Evolutionary conservation across 148 eudicot species (phyloP), one percentile per base, ranked within the genome.

Genomic region (Diospyros kaki): DNA sequence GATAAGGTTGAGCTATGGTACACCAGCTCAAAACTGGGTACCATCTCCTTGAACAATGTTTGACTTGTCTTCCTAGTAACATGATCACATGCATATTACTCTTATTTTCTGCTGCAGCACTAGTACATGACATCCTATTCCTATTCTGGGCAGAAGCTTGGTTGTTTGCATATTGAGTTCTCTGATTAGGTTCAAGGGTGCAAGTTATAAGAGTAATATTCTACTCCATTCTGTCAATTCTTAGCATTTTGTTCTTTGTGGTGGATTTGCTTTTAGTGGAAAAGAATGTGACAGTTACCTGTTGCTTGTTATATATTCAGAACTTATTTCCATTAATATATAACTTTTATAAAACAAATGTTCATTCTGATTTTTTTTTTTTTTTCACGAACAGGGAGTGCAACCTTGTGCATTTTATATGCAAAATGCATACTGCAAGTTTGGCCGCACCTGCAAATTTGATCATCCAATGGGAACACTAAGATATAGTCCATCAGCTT

Each of bases 351-450:
- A 12, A 7, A 64, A 38, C 14, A 8, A 6, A 8, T 17, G 54
- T 17, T 58, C 45, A 39, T 10, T 64, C 76, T 64, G 42, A 48
- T 40, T 68, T 38, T 66, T 39, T 28, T 73, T n/a, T 75, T 42
- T 40, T 50, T 81, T 67, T 10, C 17, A 43, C 43, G 55, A 68
- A 84, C 91, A 93, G 98, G 94, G 94, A 44, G 76, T 84, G 80
- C 90, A 91, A 77, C 81, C 91, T 61, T 93, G 97, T 80, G 75
- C 83, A 69, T 93, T 88, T 85, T 93, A 91, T 54, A 18, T 93
- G 91, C 94, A 83, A 74, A 85, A 88, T 51, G 94, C 93, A 18
- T 65, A 76, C 74, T 93, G 98, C 90, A 93, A 91, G 77, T 93
- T 88, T 42, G 97, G 98, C 40, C 86, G 85, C 2, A 82, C 89